Evolutionary conservation across 768 basidiomycete genomes (phyloP).

Genomic region (Coprinellus aureogranulatus): DNA sequence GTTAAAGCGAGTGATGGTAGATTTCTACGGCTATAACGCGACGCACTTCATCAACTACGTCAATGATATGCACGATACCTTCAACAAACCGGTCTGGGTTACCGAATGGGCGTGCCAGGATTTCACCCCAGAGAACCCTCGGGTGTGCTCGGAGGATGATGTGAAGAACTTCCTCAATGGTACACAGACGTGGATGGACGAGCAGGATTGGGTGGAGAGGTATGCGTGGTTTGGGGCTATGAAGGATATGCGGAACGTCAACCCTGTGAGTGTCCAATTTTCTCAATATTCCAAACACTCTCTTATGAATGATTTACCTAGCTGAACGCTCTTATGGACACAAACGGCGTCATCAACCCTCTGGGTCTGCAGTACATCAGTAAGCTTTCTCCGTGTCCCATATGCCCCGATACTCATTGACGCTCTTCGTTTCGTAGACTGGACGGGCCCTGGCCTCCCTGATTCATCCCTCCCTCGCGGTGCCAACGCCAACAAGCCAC

Average conservation of each 20-base stretch:
- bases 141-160: background rate
- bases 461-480: background rate
- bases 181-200: background rate
- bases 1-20: conserved; percentile 16
- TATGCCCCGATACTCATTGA: background rate
- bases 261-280: conserved; percentile 31
- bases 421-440: background rate
- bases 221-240: conserved; percentile 64
- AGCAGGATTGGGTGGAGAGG: conserved; percentile 50
- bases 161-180: background rate
- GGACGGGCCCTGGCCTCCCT: background rate
- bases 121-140: background rate
- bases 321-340: background rate
- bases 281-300: background rate
- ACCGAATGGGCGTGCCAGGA: conserved; percentile 49
- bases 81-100: conserved; percentile 54
- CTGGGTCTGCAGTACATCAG: conserved; percentile 1
- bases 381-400: background rate
- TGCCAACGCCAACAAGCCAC: background rate
- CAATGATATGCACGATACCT: conserved; percentile 49
- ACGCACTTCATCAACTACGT: conserved; percentile 46
- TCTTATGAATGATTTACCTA: background rate
- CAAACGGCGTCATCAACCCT: background rate
- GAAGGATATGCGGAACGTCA: conserved; percentile 47
- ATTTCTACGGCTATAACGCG: conserved; percentile 55